These are phyloP conservation scores for Chlorella sp. DNA, from an alignment of 139 green algal species.

Conservation along the genomic window DNA sequence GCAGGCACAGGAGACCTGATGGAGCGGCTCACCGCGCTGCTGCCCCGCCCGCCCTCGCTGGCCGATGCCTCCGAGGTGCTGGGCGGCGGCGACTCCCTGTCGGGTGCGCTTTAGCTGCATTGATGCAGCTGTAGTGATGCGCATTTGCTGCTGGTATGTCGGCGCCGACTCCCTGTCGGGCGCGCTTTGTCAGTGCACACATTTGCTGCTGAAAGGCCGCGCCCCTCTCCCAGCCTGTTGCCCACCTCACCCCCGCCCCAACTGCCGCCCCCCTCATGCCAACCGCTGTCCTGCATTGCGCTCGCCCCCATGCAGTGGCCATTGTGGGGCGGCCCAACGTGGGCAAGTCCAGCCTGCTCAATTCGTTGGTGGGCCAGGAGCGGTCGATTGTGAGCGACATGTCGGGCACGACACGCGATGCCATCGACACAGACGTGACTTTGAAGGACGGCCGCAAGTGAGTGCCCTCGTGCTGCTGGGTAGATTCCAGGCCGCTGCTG, in stretches of 20 bases:
- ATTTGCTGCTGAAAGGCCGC: too few species aligned
- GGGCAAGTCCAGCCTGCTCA: constrained; percentile 95
- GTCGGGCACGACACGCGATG: constrained; percentile 95
- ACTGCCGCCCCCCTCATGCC: too few species aligned
- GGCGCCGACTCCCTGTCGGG: too few species aligned
- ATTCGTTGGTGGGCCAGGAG: constrained; percentile 79
- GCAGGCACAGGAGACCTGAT: constrained; percentile 94
- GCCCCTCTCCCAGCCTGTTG: too few species aligned
- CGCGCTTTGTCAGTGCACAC: too few species aligned
- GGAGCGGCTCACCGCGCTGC: constrained; percentile 65
- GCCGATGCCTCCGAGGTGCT: not conserved
- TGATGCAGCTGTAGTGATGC: too few species aligned
- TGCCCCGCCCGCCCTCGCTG: constrained; percentile 10
- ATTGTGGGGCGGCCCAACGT: constrained; percentile 98
- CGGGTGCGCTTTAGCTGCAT: not conserved
- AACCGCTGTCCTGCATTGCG: too few species aligned
- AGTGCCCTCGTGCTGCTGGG: too few species aligned
- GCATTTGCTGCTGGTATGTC: too few species aligned
- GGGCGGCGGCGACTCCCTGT: not conserved
- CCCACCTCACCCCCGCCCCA: too few species aligned
- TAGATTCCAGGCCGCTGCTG: too few species aligned
- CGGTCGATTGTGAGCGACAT: constrained; percentile 94
- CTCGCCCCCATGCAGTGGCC: constrained; percentile 64
- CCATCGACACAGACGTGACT: constrained; percentile 89
- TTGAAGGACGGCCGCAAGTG: constrained; percentile 64